Percentiles rank a stretch among this genome's conserved stretches.
Evolutionary conservation across 1,139 yeast genomes (phyloP).

Genomic region (Ogataea hybrid): DNA sequence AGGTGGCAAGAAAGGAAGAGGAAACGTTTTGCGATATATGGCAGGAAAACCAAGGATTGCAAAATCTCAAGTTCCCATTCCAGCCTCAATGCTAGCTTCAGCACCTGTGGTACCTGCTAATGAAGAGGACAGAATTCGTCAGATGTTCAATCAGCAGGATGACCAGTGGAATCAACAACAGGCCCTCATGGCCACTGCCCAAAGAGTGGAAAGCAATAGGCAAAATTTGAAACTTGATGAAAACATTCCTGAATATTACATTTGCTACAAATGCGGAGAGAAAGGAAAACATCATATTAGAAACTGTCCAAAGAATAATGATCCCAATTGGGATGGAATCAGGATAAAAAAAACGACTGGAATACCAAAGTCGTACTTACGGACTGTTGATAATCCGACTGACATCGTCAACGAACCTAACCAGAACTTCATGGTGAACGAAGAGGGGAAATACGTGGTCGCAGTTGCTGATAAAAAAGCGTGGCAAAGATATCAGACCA

Average conservation of each 20-base stretch:
- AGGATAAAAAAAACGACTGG: conserved; percentile 93
- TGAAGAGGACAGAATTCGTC: conserved; percentile 85
- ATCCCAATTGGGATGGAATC: conserved; percentile 92
- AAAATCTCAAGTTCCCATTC: conserved; percentile 24
- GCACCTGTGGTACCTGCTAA: conserved; percentile 34
- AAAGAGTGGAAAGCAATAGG: conserved; percentile 54
- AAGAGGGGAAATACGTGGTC: conserved; percentile 92
- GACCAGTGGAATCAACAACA: conserved; percentile 96
- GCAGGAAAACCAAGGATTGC: conserved; percentile 67
- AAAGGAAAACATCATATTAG: conserved; percentile 92
- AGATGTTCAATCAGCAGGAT: conserved; percentile 91
- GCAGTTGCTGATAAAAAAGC: conserved; percentile 93
- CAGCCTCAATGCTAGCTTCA: conserved; percentile 30
- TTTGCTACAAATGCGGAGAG: conserved; percentile 95
- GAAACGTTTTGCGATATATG: conserved; percentile 76
- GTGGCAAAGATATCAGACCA: conserved; percentile 84
- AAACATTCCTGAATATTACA: conserved; percentile 92
- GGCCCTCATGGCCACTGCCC: conserved; percentile 79
- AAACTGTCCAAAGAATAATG: conserved; percentile 91
- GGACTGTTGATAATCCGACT: conserved; percentile 63
- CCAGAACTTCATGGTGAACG: conserved; percentile 84
- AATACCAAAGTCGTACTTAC: conserved; percentile 90
- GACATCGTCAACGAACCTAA: conserved; percentile 49
- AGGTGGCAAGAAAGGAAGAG: conserved; percentile 57
- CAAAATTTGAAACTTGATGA: conserved; percentile 47